A percentile compares a stretch with the other conserved stretches of the same genome.
These are phyloP conservation scores for Casuarina equisetifolia DNA, from an alignment of 306 rosid species.

Conservation along the genomic window DNA sequence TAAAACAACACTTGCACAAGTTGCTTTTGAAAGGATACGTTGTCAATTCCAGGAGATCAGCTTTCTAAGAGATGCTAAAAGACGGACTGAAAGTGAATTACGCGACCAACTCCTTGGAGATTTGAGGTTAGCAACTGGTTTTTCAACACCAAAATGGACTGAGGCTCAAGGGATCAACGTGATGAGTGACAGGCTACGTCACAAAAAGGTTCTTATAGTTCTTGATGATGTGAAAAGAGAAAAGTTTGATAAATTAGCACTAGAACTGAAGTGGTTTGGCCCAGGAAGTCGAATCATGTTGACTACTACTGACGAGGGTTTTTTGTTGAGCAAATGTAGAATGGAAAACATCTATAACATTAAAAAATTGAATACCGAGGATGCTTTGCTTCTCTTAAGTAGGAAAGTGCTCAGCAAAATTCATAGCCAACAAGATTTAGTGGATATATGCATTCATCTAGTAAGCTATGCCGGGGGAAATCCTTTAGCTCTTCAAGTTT, in stretches of 20 bases:
- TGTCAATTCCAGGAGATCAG: background rate
- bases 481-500: constrained; percentile 31
- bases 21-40: background rate
- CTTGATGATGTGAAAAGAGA: background rate
- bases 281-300: background rate
- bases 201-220: background rate
- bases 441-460: constrained; percentile 2
- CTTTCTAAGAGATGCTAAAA: background rate
- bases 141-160: fast-evolving
- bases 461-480: constrained; percentile 23
- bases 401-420: constrained; percentile 4
- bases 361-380: background rate
- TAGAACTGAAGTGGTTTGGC: background rate
- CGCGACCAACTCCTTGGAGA: background rate
- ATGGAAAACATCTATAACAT: background rate
- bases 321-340: background rate
- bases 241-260: background rate
- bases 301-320: background rate
- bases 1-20: background rate
- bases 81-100: background rate
- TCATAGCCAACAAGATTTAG: background rate
- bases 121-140: background rate
- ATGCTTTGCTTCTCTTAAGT: constrained; percentile 26
- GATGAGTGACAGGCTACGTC: background rate
- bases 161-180: fast-evolving